Base-by-base conservation (phyloP, 352 stramenopile species). In the Pythium vanterpoolii region DNA sequence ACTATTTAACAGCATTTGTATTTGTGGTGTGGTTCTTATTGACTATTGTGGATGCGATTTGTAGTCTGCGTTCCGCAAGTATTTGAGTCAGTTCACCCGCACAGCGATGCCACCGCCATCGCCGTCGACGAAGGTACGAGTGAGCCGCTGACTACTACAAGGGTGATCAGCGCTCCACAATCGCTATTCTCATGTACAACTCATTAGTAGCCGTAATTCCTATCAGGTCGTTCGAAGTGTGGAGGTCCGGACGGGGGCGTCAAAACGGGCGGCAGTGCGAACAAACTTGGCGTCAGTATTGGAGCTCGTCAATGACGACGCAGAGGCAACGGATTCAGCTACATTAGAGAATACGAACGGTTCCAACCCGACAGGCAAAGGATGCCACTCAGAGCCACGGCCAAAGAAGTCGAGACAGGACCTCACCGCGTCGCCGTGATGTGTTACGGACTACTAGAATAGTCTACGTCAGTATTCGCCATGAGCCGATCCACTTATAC, bases 101-200 rank as follows among this genome's bases (percentile, higher is more conserved):
- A 82, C 75, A 44, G 76, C 72, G 45, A 77, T 86, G 9, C 75
- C 78, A 34, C 80, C 80, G 34, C 80, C 82, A 8, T 93, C 83
- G 0, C 80, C 80, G 7, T 89, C 80, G 7, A 87, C 83, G 27
- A 89, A 93, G 64, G 78, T 90, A 42, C 38, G 36, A 16, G 36
- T 26, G n/a, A n/a, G n/a, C n/a, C n/a, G n/a, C 21, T 27, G 11
- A 36, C 6, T 36, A 11, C 31, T 11, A 36, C 11, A 6, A 36
- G 11, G 6, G 6, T 6, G 31, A 11, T 36, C 11, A 11, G 11
- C 11, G 6, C 31, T 13, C 6, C 31, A 11, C 31, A 6, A 36
- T 36, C 11, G 11, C 11, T 36, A 11, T 36, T 6, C 31, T 11
- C 31, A 11, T n/a, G 11, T 11, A 36, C 31, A 11, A 36, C 31